Conservation (phyloP, 1,284 basidiomycete genomes). For the Phylloboletellus chloephorus region DNA sequence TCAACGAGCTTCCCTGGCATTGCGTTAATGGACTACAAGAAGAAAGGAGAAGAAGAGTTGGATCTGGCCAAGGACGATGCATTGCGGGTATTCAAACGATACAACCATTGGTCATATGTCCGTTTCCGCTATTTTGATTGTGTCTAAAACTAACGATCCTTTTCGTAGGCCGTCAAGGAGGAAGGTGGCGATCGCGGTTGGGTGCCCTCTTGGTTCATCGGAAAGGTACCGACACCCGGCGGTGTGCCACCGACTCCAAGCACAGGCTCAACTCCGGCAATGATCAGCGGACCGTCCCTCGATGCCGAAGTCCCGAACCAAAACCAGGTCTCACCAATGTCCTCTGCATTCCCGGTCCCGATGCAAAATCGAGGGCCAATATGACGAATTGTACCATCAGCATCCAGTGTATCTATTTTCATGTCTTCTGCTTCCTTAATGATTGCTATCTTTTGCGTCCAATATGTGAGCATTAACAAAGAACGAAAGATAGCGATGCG, state of each 20-base stretch:
- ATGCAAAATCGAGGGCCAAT: constrained; percentile 19
- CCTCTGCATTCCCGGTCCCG: constrained; percentile 60
- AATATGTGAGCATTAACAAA: constrained; percentile 3
- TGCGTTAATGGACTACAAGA: constrained; percentile 91
- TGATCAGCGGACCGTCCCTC: constrained; percentile 28
- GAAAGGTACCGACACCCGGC: constrained; percentile 53
- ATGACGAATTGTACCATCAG: constrained; percentile 17
- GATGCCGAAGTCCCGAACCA: constrained; percentile 40
- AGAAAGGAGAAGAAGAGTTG: constrained; percentile 86
- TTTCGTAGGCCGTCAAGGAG: constrained; percentile 74
- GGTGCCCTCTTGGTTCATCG: constrained; percentile 85
- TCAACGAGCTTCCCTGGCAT: constrained; percentile 92
- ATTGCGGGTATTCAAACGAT: constrained; percentile 92
- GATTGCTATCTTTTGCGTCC: constrained; percentile 24
- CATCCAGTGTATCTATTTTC: constrained; percentile 24
- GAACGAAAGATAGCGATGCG: constrained; percentile 9
- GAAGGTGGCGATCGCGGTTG: constrained; percentile 85
- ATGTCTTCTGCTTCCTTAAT: constrained; percentile 15
- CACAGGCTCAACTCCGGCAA: constrained; percentile 35
- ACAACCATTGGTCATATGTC: constrained; percentile 95
- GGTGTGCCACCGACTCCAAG: constrained; percentile 55
- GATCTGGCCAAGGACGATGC: constrained; percentile 81
- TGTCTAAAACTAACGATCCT: constrained; percentile 6
- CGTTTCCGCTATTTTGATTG: constrained; percentile 24
- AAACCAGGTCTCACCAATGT: constrained; percentile 66